A percentile compares a stretch with the other conserved stretches of the same genome.
phyloP scores from a whole-genome alignment of 306 rosid species.

The Dalbergia cochinchinensis region DNA sequence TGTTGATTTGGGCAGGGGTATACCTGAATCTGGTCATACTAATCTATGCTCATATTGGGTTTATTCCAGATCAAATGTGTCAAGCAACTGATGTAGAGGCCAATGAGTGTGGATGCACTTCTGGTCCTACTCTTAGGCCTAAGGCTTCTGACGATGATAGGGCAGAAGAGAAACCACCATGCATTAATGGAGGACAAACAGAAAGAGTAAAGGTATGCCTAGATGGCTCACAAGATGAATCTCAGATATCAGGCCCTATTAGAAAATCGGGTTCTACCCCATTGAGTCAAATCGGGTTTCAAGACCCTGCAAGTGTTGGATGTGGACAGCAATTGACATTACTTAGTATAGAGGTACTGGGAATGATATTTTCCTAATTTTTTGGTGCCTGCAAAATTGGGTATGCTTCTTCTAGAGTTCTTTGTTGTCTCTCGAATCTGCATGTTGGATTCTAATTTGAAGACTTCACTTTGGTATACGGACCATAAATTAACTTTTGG shows the following conservation, averaged over 20 bases:
- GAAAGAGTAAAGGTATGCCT: slow-evolving; percentile 48
- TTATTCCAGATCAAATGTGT: slow-evolving; percentile 41
- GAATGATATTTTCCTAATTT: slow-evolving; percentile 18
- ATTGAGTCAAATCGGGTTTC: slow-evolving; percentile 90
- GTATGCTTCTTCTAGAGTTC: slow-evolving; percentile 23
- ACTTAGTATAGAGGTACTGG: slow-evolving; percentile 83
- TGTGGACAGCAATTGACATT: slow-evolving; percentile 83
- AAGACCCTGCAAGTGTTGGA: slow-evolving; percentile 88
- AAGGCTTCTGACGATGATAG: slow-evolving; percentile 51
- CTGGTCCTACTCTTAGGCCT: slow-evolving; percentile 48
- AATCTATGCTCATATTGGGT: slow-evolving; percentile 38
- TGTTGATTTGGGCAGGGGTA: slow-evolving; percentile 46
- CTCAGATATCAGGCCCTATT: slow-evolving; percentile 89
- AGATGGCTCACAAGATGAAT: slow-evolving; percentile 59
- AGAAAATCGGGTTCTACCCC: slow-evolving; percentile 75
- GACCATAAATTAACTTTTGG: slow-evolving; percentile 22
- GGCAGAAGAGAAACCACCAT: slow-evolving; percentile 45
- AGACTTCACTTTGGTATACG: slow-evolving; percentile 19
- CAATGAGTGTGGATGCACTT: slow-evolving; percentile 40
- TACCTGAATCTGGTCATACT: slow-evolving; percentile 46
- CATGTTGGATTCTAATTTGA: slow-evolving; percentile 36
- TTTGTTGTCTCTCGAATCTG: slow-evolving; percentile 33
- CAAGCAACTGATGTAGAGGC: slow-evolving; percentile 48
- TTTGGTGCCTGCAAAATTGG: slow-evolving; percentile 12
- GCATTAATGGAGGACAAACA: slow-evolving; percentile 52